Conservation (phyloP, 2,329 filamentous ascomycete genomes). For the Harringtonia lauricola region DNA sequence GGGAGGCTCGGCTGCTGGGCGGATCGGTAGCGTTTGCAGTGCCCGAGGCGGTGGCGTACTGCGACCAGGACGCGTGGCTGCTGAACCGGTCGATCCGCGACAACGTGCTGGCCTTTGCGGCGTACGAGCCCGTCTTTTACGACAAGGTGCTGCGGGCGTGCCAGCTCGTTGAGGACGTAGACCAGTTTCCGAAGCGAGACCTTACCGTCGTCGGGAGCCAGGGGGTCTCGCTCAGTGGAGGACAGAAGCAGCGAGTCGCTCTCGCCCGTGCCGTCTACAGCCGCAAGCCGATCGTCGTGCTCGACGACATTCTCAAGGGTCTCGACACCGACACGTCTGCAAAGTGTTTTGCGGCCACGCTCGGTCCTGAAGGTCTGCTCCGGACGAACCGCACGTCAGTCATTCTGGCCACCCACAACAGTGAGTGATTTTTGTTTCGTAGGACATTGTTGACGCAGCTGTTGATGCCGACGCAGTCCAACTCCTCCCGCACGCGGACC, state of each 20-base stretch:
- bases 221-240: slow-evolving; percentile 18
- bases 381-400: slow-evolving; percentile 5
- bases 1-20: slow-evolving; percentile 18
- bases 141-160: slow-evolving; percentile 16
- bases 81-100: slow-evolving; percentile 26
- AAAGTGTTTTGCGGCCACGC: slow-evolving; percentile 5
- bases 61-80: slow-evolving; percentile 32
- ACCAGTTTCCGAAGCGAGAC: slow-evolving; percentile 14
- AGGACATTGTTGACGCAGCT: too few relatives aligned
- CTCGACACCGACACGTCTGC: slow-evolving; percentile 7
- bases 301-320: slow-evolving; percentile 10
- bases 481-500: slow-evolving; percentile 6
- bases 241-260: slow-evolving; percentile 21
- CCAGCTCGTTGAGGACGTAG: slow-evolving; percentile 15
- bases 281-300: slow-evolving; percentile 9
- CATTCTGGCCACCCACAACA: slow-evolving; percentile 8
- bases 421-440: not conserved
- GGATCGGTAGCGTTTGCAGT: slow-evolving; percentile 17
- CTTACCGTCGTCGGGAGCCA: slow-evolving; percentile 15
- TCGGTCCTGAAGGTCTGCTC: slow-evolving; percentile 6
- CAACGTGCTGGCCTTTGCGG: slow-evolving; percentile 23
- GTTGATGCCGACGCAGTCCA: slow-evolving; percentile 1
- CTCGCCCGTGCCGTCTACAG: slow-evolving; percentile 35
- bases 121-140: slow-evolving; percentile 12
- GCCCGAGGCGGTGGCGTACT: slow-evolving; percentile 24